A percentile compares a stretch with the other conserved stretches of the same genome.
Conservation (phyloP, 768 basidiomycete genomes). For the Boletus rubroflammeus region DNA sequence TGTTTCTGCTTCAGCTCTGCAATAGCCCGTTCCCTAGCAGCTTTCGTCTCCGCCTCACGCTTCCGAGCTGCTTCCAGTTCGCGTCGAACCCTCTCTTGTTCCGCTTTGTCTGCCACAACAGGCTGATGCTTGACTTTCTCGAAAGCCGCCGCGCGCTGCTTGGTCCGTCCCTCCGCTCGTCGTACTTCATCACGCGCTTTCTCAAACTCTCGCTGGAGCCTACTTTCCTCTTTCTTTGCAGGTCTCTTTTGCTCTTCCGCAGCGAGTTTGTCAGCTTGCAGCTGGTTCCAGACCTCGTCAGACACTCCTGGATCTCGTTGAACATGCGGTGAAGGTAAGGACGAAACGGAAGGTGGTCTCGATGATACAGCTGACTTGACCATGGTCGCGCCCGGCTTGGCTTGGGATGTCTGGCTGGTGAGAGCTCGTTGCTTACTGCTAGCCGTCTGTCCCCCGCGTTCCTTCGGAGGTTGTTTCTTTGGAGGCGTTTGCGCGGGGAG, state of each 20-base stretch:
- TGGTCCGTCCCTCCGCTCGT: constrained; percentile 23
- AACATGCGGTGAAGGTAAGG: constrained; percentile 2
- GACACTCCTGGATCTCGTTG: constrained; percentile 50
- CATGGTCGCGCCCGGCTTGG: not conserved
- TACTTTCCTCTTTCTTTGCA: constrained; percentile 17
- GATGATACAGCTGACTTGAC: not conserved
- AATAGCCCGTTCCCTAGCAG: constrained; percentile 20
- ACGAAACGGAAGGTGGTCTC: not conserved
- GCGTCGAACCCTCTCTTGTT: constrained; percentile 23
- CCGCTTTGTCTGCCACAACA: constrained; percentile 16
- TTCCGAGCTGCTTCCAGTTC: constrained; percentile 26
- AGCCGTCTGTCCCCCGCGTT: not conserved
- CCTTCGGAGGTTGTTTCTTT: not conserved
- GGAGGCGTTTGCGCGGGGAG: constrained; percentile 17
- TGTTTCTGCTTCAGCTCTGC: constrained; percentile 30
- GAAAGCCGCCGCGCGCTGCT: constrained; percentile 17
- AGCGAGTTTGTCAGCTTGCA: constrained; percentile 38
- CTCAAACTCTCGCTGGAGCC: constrained; percentile 16
- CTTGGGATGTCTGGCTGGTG: constrained; percentile 1
- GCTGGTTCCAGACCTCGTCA: constrained; percentile 48
- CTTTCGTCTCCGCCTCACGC: constrained; percentile 19
- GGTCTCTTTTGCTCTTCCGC: constrained; percentile 18
- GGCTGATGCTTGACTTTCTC: constrained; percentile 17
- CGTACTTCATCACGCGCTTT: constrained; percentile 18
- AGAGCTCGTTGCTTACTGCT: not conserved